Base-by-base conservation (phyloP, 306 rosid species). In the Cicer cuneatum region DNA sequence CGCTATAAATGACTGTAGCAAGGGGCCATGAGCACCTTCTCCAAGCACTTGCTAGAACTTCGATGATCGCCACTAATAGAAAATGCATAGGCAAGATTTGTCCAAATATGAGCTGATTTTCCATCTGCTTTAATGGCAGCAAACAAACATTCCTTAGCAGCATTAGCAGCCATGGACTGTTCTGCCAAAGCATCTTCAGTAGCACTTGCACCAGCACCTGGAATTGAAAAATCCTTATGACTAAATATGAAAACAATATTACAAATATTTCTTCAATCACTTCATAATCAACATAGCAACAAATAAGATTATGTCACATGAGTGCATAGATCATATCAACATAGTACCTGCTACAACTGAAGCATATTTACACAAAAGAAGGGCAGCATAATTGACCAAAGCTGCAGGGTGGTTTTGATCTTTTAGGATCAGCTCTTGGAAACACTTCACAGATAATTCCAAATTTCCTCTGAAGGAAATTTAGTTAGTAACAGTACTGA, bases 331-430 rank as follows among this genome's bases (percentile, higher is more conserved):
- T 70, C 54, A 43, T 24, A 54, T 21, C 33, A 46, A 8, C 15
- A 57, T 57, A 66, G 69, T 87, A 94, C 98, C 98, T 88, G 97
- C 90, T 65, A 94, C 86, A 65, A 87, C 88, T 0, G 97, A 87
- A 68, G 95, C 96, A 72, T 88, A 74, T 86, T 86, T 87, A 78
- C 97, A 87, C 83, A 90, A 87, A 78, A 94, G 90, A 73, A 88
- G 81, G 75, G 96, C 73, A 64, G 95, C 90, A 82, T 94, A 90
- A 79, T 94, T 94, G 82, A 91, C 88, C 79, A 91, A 82, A 70
- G 98, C 94, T 12, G 95, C 90, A 40, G 98, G 98, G 81, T 94
- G 98, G 74, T 85, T 88, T 88, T 94, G 98, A 86, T 94, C 98
- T 78, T 88, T 90, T 65, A 94, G 86, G 63, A 94, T 78, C 86